A percentile compares a stretch with the other conserved stretches of the same genome.
Evolutionary conservation across 2,329 filamentous ascomycete species (phyloP).

Genomic region (Verticillium isaacii): DNA sequence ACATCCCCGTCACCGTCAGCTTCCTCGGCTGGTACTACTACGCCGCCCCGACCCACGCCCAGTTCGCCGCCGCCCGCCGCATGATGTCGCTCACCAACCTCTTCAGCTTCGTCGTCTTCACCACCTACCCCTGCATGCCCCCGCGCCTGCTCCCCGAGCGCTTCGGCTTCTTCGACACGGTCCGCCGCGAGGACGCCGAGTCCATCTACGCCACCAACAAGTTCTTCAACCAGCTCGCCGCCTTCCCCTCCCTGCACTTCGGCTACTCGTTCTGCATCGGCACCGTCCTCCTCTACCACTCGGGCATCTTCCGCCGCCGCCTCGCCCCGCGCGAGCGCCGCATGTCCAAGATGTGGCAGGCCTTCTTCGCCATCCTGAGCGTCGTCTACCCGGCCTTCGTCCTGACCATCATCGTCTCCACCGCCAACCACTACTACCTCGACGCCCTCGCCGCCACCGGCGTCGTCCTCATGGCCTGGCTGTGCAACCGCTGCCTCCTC

Average conservation of each 20-base stretch:
- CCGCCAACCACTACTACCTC: conserved; percentile 60
- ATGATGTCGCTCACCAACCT: conserved; percentile 55
- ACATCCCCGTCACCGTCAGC: conserved; percentile 57
- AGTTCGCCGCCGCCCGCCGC: conserved; percentile 30
- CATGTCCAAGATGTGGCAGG: conserved; percentile 20
- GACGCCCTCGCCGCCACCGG: conserved; percentile 60
- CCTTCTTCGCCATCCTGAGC: conserved; percentile 30
- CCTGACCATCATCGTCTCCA: conserved; percentile 53
- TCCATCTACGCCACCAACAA: conserved; percentile 63
- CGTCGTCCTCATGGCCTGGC: conserved; percentile 58
- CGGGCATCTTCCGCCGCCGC: conserved; percentile 35
- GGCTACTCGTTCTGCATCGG: conserved; percentile 51
- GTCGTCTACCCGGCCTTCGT: conserved; percentile 49
- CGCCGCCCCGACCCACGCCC: conserved; percentile 36
- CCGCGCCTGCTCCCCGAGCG: conserved; percentile 55
- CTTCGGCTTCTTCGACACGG: conserved; percentile 58
- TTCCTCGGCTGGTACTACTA: conserved; percentile 63
- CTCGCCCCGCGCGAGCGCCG: conserved; percentile 21
- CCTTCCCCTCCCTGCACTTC: conserved; percentile 55
- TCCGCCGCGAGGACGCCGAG: conserved; percentile 43
- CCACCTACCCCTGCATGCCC: conserved; percentile 61
- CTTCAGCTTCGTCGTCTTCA: conserved; percentile 56
- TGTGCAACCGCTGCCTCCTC: conserved; percentile 44
- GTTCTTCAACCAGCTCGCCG: conserved; percentile 53
- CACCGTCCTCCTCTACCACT: conserved; percentile 48